A percentile compares a stretch with the other conserved stretches of the same genome.
Evolutionary conservation across 805 yeast species (phyloP).

Genomic region (Komagataella phaffii): DNA sequence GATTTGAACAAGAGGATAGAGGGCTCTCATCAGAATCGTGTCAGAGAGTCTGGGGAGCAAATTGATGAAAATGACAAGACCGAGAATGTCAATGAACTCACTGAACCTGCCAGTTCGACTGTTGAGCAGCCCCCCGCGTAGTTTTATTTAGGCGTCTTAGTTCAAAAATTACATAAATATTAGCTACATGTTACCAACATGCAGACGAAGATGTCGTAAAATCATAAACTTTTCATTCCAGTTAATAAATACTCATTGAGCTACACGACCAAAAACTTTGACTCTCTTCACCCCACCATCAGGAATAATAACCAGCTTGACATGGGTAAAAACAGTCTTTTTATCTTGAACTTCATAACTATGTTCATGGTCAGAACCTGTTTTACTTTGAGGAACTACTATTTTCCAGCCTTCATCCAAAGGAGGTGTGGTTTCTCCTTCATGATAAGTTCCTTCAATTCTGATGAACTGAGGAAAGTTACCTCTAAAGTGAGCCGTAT

Average conservation of each 20-base stretch:
- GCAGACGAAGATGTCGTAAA: neutral
- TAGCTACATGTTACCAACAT: neutral
- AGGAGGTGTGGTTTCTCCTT: slow-evolving; percentile 23
- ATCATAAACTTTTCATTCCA: neutral
- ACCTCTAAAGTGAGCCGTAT: slow-evolving; percentile 91
- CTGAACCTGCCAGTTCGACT: neutral
- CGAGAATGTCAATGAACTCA: neutral
- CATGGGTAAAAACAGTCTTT: slow-evolving; percentile 42
- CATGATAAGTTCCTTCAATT: slow-evolving; percentile 42
- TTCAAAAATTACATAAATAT: neutral
- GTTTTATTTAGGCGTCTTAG: neutral
- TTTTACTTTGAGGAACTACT: slow-evolving; percentile 55
- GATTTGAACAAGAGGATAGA: neutral
- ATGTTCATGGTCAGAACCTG: slow-evolving; percentile 81
- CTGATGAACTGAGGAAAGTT: slow-evolving; percentile 79
- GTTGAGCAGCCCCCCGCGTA: neutral
- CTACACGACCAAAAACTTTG: slow-evolving; percentile 57
- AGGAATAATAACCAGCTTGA: slow-evolving; percentile 74
- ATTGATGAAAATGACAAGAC: neutral
- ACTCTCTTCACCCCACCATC: slow-evolving; percentile 95
- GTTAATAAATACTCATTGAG: neutral
- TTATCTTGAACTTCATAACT: slow-evolving; percentile 22
- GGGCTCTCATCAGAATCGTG: neutral
- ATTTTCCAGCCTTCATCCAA: slow-evolving; percentile 41
- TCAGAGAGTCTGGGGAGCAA: neutral